Percentiles rank a stretch among this genome's conserved stretches.
Conservation (phyloP, 495 filamentous ascomycete genomes). For the Daldinia concentrica region DNA sequence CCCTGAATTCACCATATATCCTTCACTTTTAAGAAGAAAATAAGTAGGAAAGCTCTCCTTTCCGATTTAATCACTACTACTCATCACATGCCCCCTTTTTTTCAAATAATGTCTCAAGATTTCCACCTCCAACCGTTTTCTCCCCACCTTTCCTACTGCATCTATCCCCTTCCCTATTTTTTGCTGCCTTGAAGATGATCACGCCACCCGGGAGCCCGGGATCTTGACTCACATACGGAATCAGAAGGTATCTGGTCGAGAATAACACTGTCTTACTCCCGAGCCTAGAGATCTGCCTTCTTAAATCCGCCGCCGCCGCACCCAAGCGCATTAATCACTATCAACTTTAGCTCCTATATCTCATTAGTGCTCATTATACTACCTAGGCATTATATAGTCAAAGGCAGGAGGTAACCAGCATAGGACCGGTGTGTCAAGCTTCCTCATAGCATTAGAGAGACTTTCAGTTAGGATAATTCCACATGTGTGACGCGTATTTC, state of each 20-base stretch:
- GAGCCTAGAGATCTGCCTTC: slow-evolving; percentile 12
- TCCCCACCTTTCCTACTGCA: slow-evolving; percentile 20
- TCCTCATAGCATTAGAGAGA: not conserved
- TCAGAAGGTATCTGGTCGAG: slow-evolving; percentile 15
- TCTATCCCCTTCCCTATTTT: slow-evolving; percentile 17
- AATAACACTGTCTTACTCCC: slow-evolving; percentile 20
- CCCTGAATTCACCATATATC: slow-evolving; percentile 7
- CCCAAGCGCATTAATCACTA: slow-evolving; percentile 8
- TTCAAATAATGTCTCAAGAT: slow-evolving; percentile 5
- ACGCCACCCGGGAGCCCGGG: slow-evolving; percentile 27
- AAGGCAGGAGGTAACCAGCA: slow-evolving; percentile 3
- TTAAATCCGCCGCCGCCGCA: not conserved
- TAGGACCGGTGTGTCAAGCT: slow-evolving; percentile 5
- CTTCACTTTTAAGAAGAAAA: slow-evolving; percentile 14
- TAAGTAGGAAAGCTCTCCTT: not conserved
- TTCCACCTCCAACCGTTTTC: slow-evolving; percentile 6
- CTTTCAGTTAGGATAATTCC: slow-evolving; percentile 4
- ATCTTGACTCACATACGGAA: slow-evolving; percentile 35
- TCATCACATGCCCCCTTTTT: slow-evolving; percentile 30
- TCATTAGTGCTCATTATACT: slow-evolving; percentile 5
- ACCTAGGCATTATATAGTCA: not conserved
- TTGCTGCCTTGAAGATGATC: slow-evolving; percentile 20
- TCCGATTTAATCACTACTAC: slow-evolving; percentile 13
- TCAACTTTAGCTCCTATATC: not conserved
- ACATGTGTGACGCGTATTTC: not conserved